Base-by-base conservation (phyloP, 1,284 basidiomycete genomes). In the Tremellales sp. region DNA sequence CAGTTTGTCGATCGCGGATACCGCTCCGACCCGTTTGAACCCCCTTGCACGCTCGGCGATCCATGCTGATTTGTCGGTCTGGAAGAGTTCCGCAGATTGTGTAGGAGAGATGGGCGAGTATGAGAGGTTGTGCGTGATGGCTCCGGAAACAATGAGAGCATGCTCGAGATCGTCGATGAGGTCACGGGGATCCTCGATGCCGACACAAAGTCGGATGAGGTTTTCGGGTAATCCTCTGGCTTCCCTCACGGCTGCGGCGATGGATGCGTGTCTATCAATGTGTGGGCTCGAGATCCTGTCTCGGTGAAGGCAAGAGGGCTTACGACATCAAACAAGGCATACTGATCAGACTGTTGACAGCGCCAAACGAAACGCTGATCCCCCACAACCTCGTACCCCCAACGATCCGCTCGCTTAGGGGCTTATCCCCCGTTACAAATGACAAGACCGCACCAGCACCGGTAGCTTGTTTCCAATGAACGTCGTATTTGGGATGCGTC, bases 241-340 rank as follows among this genome's bases (percentile, higher is more conserved):
- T 24, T 90, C 91, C 29, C 95, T 86, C 19, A 85, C 84, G 28
- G 89, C 87, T 26, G 94, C 83, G 65, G 97, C 92, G 60, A 99
- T 99, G 32, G 93, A 97, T 24, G 95, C 93, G 73, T 99, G 95
- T 22, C 91, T 94, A 56, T 28, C 45, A 29, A 9, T 50, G 25
- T 29, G 25, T 19, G 22, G 18, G 24, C 29, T 13, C 24, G 29
- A 39, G 26, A 13, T 31, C 16, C 29, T 31, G 29, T 10, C 29
- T 10, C 19, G 24, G 43, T 19, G 18, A 9, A 24, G 42, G 39
- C 18, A 33, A n/a, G 24, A 48, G 32, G 60, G 82, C 90, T 75
- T 73, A 94, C 91, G 91, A 95, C 95, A 99, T 98, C 60, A 93
- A 84, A 72, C 95, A 98, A 36, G 95, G 95, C 95, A 99, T 98